Evolutionary conservation across 306 rosid species (phyloP), one percentile per base, ranked within the genome.

Genomic region (Ormosia emarginata): DNA sequence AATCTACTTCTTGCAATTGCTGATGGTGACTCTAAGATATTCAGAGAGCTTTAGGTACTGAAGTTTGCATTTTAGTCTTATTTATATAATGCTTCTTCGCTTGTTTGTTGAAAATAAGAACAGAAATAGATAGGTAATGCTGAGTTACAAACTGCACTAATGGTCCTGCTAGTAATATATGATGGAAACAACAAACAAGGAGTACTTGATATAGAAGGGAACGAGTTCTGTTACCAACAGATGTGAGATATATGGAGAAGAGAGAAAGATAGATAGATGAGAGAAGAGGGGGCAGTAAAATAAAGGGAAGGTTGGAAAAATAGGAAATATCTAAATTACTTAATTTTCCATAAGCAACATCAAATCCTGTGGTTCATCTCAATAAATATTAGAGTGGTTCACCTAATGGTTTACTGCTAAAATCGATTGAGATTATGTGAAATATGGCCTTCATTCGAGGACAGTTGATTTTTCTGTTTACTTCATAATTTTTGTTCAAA

Each of bases 1-100:
- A 87, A 88, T 78, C 98, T 95, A 55, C 89, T 95, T 78, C 89
- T 95, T 75, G 94, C 94, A 13, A 88, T 95, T 74, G 98, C 99
- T 70, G 97, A 93, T 70, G 46, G 75, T 75, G 99, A 95, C 77
- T 85, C 88, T 81, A 64, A 85, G 89, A 81, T 94, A 92, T 72
- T 72, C 90, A 15, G 94, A 90, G 71, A 89, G 98, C 87, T 95
- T 81, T 88, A 92, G 99, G 99, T 95, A 88, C 63, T 50, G 52
- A 66, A 58, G 41, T 70, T 53, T 71, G 17, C 69, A 10, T 34
- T 49, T 39, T 47, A 66, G 44, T 59, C 52, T 46, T 72, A 14
- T 74, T 29, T 50, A 59, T 58, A 10, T 34, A 71, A 77, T 50
- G 58, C 53, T 41, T 69, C 39, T 56, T 72, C 63, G 36, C 59